Evolutionary conservation across 2,329 filamentous ascomycete genomes (phyloP).

Genomic region (Alternaria triticimaculans): DNA sequence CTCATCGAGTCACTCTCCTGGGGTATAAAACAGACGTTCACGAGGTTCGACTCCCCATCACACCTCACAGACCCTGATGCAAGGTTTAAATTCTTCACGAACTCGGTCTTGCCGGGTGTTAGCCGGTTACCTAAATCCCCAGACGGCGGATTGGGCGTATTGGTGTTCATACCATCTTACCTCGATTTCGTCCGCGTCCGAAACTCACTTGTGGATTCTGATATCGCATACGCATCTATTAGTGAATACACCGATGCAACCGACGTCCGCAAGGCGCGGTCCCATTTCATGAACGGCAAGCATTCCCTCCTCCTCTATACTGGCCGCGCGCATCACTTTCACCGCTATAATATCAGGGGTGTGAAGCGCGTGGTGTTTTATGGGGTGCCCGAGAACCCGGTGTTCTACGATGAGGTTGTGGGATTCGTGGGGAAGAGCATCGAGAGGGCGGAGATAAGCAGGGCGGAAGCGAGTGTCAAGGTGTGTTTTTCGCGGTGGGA

Average conservation of each 20-base stretch:
- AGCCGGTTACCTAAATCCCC: slow-evolving; percentile 70
- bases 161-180: slow-evolving; percentile 92
- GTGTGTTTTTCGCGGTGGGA: slow-evolving; percentile 88
- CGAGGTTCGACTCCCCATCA: slow-evolving; percentile 76
- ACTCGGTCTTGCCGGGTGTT: slow-evolving; percentile 77
- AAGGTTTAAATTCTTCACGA: slow-evolving; percentile 89
- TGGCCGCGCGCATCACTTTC: slow-evolving; percentile 95
- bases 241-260: slow-evolving; percentile 84
- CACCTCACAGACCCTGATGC: slow-evolving; percentile 81
- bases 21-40: slow-evolving; percentile 85
- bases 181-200: slow-evolving; percentile 93
- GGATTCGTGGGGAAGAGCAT: slow-evolving; percentile 65
- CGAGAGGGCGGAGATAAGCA: slow-evolving; percentile 64
- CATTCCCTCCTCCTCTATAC: slow-evolving; percentile 37
- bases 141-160: slow-evolving; percentile 65
- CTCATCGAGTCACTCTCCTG: slow-evolving; percentile 73
- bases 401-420: slow-evolving; percentile 79
- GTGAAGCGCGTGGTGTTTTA: slow-evolving; percentile 89
- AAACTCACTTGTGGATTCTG: slow-evolving; percentile 84
- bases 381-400: slow-evolving; percentile 84
- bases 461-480: slow-evolving; percentile 58
- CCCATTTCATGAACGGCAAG: slow-evolving; percentile 73
- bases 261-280: slow-evolving; percentile 82
- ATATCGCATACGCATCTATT: slow-evolving; percentile 78
- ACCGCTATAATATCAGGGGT: slow-evolving; percentile 81